phyloP scores from a whole-genome alignment of 23 red algal species.

The Cyanidioschyzon merolae region DNA sequence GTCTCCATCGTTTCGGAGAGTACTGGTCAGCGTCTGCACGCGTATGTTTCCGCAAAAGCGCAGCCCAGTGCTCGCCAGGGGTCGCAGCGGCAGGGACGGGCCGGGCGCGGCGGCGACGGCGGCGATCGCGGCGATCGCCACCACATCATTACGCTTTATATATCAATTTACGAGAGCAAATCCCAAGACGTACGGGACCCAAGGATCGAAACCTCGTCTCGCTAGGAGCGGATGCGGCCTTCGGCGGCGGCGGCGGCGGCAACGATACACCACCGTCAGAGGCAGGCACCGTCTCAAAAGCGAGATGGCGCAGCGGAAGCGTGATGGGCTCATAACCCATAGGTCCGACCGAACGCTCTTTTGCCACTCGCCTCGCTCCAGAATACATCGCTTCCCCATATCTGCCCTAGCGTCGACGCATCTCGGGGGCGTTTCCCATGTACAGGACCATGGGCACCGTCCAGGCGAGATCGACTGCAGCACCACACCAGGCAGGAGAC shows the following conservation, averaged over 20 bases:
- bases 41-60: no score
- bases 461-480: no score
- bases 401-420: no score
- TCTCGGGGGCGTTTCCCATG: no score
- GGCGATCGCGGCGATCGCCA: background rate
- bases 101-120: background rate
- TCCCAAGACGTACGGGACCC: background rate
- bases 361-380: background rate
- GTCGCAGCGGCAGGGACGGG: no score
- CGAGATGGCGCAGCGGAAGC: slow-evolving; percentile 21
- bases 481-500: no score
- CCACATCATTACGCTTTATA: background rate
- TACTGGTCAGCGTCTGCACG: no score
- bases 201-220: slow-evolving; percentile 21
- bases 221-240: background rate
- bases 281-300: background rate
- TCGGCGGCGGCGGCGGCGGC: background rate
- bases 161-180: background rate
- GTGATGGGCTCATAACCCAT: slow-evolving; percentile 23
- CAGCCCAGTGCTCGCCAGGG: no score
- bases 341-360: slow-evolving; percentile 11
- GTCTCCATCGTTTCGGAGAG: background rate
- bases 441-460: no score
- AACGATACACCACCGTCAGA: background rate
- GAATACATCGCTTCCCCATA: no score